Percentiles rank a stretch among this genome's conserved stretches.
phyloP scores from a whole-genome alignment of 768 basidiomycete genomes.

The Infundibulicybe gibba region DNA sequence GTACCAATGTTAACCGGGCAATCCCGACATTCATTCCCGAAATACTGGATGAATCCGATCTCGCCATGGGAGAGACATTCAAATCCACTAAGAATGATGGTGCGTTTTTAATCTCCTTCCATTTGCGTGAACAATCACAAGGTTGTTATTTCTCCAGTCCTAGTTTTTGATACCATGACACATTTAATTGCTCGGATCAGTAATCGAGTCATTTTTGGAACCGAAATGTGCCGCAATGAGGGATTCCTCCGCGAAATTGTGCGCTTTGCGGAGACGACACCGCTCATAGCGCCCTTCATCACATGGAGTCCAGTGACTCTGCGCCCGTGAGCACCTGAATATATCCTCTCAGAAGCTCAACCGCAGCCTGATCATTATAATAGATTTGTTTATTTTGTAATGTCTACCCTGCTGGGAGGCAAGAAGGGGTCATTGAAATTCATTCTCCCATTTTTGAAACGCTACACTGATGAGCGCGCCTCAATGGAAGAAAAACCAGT shows the following conservation, averaged over 20 bases:
- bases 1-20: constrained; percentile 32
- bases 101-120: constrained; percentile 1
- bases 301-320: constrained; percentile 24
- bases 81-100: constrained; percentile 9
- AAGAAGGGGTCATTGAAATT: constrained; percentile 24
- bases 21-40: constrained; percentile 32
- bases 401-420: constrained; percentile 29
- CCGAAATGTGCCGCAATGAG: constrained; percentile 29
- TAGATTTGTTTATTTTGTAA: constrained; percentile 26
- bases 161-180: constrained; percentile 33
- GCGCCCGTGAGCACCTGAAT: constrained; percentile 22
- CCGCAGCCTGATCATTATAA: background rate
- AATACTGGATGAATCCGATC: constrained; percentile 28
- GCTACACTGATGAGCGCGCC: constrained; percentile 19
- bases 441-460: constrained; percentile 24
- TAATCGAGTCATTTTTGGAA: constrained; percentile 35
- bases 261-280: constrained; percentile 27
- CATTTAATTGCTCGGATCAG: constrained; percentile 32
- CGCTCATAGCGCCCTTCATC: constrained; percentile 30
- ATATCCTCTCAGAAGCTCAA: background rate
- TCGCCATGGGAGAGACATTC: constrained; percentile 26
- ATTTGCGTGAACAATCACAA: background rate
- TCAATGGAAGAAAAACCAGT: constrained; percentile 16
- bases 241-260: constrained; percentile 29
- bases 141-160: background rate